phyloP scores from a whole-genome alignment of 2,329 filamentous ascomycete genomes.

The Tolypocladium ovalisporum region DNA sequence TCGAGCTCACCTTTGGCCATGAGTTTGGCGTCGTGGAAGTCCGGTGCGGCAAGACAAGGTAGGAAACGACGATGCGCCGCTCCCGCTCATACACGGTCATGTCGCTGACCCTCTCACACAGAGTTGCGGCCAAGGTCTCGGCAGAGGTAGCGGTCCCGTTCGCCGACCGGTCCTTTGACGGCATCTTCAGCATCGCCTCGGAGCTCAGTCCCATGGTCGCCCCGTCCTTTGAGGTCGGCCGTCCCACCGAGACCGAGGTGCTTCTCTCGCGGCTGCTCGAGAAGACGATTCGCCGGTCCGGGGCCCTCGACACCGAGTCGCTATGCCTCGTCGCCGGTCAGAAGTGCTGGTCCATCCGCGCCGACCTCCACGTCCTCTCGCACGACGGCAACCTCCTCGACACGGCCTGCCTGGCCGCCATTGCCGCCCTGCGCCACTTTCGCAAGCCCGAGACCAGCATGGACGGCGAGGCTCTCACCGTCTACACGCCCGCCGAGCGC shows the following conservation, averaged over 20 bases:
- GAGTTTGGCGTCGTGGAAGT: slow-evolving; percentile 88
- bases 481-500: slow-evolving; percentile 75
- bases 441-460: slow-evolving; percentile 81
- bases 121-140: slow-evolving; percentile 74
- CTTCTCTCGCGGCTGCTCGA: slow-evolving; percentile 83
- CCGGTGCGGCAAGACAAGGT: slow-evolving; percentile 83
- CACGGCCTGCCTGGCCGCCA: slow-evolving; percentile 72
- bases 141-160: slow-evolving; percentile 81
- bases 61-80: slow-evolving; percentile 9
- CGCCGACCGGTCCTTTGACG: slow-evolving; percentile 85
- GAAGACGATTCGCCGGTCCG: slow-evolving; percentile 85
- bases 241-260: slow-evolving; percentile 73
- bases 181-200: slow-evolving; percentile 83
- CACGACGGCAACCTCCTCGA: slow-evolving; percentile 89
- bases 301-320: slow-evolving; percentile 89
- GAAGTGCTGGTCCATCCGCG: slow-evolving; percentile 85
- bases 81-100: background rate
- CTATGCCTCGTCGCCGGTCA: slow-evolving; percentile 84
- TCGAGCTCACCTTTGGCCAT: slow-evolving; percentile 75
- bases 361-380: slow-evolving; percentile 82
- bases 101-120: slow-evolving; percentile 21
- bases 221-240: slow-evolving; percentile 77
- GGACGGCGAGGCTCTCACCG: slow-evolving; percentile 70
- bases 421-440: slow-evolving; percentile 85
- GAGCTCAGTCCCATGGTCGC: slow-evolving; percentile 90